These are phyloP conservation scores for Comarum palustre DNA, from an alignment of 306 rosid genomes.

Conservation along the genomic window DNA sequence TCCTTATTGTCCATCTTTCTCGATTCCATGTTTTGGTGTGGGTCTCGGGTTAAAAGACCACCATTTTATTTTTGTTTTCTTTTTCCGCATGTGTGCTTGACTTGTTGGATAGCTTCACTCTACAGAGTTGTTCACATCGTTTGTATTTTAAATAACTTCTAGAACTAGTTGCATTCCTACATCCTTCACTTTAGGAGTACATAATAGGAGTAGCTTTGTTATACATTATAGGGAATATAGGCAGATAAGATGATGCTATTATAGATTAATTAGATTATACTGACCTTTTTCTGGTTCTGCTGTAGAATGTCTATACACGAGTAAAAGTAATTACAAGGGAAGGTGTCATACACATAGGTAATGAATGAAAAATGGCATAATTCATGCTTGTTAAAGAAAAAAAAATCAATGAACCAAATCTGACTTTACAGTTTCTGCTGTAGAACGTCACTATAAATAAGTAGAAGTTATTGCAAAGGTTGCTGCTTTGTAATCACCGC, in stretches of 20 bases:
- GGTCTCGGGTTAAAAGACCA: not conserved
- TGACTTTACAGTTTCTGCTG: not conserved
- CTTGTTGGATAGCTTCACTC: constrained; percentile 9
- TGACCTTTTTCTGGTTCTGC: not conserved
- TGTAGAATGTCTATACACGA: not conserved
- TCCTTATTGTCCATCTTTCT: not conserved
- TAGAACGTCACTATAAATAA: not conserved
- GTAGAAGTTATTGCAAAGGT: not conserved
- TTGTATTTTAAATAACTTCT: not conserved
- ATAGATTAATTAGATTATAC: not conserved
- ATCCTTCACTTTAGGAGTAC: not conserved
- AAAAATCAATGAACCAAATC: not conserved
- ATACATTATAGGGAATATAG: not conserved
- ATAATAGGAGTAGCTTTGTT: not conserved
- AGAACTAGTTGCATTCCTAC: not conserved
- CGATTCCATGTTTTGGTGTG: constrained; percentile 4
- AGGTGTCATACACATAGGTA: not conserved
- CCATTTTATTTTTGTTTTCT: not conserved
- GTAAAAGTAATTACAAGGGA: not conserved
- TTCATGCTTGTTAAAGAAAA: constrained; percentile 1
- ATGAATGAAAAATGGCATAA: constrained; percentile 7
- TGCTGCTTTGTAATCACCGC: not conserved
- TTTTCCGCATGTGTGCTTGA: not conserved
- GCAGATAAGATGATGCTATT: not conserved
- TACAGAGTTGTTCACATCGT: not conserved